Percentiles rank a stretch among this genome's conserved stretches.
These are phyloP conservation scores for Salvia hispanica DNA, from an alignment of 257 asterid genomes.

Conservation along the genomic window DNA sequence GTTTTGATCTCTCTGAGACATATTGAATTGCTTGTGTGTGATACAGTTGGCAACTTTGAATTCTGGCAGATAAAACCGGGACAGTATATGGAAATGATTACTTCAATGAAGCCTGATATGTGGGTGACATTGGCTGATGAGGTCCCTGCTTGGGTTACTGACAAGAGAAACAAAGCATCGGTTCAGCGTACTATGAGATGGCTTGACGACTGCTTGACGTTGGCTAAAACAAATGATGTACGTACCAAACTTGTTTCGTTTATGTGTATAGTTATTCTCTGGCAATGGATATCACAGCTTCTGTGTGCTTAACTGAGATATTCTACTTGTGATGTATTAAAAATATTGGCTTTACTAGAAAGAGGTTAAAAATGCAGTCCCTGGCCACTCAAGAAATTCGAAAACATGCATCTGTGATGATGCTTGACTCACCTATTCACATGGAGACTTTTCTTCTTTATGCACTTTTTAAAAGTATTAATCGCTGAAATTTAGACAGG, in stretches of 20 bases:
- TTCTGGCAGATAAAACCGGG: slow-evolving; percentile 63
- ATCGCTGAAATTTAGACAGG: slow-evolving; percentile 50
- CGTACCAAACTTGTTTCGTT: slow-evolving; percentile 10
- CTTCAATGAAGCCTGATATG: slow-evolving; percentile 77
- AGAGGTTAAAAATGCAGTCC: neutral
- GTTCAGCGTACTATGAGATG: slow-evolving; percentile 86
- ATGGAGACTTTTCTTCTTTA: slow-evolving; percentile 13
- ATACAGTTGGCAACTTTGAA: slow-evolving; percentile 4
- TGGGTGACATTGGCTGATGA: slow-evolving; percentile 90
- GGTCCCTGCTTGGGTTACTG: slow-evolving; percentile 93
- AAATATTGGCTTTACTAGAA: slow-evolving; percentile 1
- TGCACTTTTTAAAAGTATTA: slow-evolving; percentile 17
- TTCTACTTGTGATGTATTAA: neutral
- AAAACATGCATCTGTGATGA: slow-evolving; percentile 14
- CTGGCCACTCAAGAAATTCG: slow-evolving; percentile 4
- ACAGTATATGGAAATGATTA: slow-evolving; percentile 68
- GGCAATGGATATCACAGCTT: neutral
- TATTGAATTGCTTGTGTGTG: slow-evolving; percentile 15
- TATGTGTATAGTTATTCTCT: neutral
- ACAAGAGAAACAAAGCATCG: slow-evolving; percentile 72
- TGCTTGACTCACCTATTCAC: neutral
- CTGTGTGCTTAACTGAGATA: neutral
- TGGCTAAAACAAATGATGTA: slow-evolving; percentile 41
- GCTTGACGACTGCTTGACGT: slow-evolving; percentile 79
- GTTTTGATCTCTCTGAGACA: neutral